Evolutionary conservation across 345 rosid species (phyloP), one percentile per base, ranked within the genome.

Genomic region (Lumnitzera littorea): DNA sequence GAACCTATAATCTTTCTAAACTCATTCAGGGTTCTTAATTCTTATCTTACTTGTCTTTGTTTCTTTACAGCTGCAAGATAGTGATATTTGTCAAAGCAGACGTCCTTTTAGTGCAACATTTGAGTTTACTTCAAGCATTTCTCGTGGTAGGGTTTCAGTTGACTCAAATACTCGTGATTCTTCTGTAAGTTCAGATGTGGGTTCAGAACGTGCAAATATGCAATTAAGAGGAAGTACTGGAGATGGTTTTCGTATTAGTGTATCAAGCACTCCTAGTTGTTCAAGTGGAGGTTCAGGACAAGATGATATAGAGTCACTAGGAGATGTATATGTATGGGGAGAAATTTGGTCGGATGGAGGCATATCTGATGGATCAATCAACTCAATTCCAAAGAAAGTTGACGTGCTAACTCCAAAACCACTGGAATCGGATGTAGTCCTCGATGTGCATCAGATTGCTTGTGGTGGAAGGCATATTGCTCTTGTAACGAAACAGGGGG

Each of bases 321-420:
- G 99, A 14, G 99, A 94, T 79, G 91, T 94, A 66, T 94, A 88
- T 65, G 67, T 90, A 6, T 94, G 97, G 98, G 98, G 97, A 62
- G 98, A 83, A 70, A 83, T 92, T 68, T 92, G 98, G 95, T 77
- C 74, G 4, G 97, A 92, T 13, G 88, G 72, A 11, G 70, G 77
- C 63, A 64, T 66, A 10, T 63, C 72, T 7, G 94, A 89, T 61
- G 94, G 96, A 14, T 58, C 70, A 0, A 53, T 53, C 2, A 74
- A 67, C 64, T 71, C 81, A 16, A 56, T 53, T 66, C 72, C 78
- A 5, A 60, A 66, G 48, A 86, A 65, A 67, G 72, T 72, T 12
- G 96, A 89, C 62, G 89, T 87, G 59, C 47, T 84, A 62, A 72
- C 68, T 74, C 98, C 98, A 25, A 90, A 74, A 60, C 88, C 96